Base-by-base conservation (phyloP, 352 stramenopile genomes). In the Phytophthora foliorum region DNA sequence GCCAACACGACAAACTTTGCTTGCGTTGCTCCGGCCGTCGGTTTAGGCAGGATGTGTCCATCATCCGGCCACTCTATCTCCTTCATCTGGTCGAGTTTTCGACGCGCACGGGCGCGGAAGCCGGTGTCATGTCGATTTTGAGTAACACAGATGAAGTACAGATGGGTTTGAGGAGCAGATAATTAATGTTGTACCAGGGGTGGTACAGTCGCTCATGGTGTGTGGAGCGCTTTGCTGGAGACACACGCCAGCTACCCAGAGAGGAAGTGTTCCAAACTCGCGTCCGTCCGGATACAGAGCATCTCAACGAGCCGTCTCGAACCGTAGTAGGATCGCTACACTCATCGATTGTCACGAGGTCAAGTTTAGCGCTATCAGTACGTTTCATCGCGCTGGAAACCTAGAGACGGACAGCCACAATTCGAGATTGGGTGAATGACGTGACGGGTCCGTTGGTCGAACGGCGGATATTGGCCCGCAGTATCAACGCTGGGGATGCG, bases 311-410 rank as follows among this genome's bases (percentile, higher is more conserved):
- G 16, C 27, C 22, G 1, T 24, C 48, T 57, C 25, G 49, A 13
- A 16, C 19, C 25, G 36, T 8, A 22, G 36, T 71, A 6, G 48
- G 63, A 29, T 53, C 25, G 4, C 39, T 71, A 10, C 55, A 61
- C 21, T 27, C 48, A 8, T 41, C 27, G 8, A 65, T 36, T 0
- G 38, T 61, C 9, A 61, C 21, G 6, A n/a, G 48, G 24, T 36
- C 55, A 14, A 55, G 61, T 25, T 22, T 71, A 2, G 22, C 46
- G 22, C 60, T 31, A 8, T 34, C 63, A 21, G 50, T 61, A 13
- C 38, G 56, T 7, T 4, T 67, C 2, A 14, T 72, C 44, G 56
- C 56, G 25, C 56, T 62, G 52, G 48, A 72, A 21, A 67, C 31
- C 2, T 56, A 72, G 29, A 27, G 42, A 4, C 56, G 48, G 7